phyloP scores from a whole-genome alignment of 2,329 filamentous ascomycete genomes.

The Coniella vitis region DNA sequence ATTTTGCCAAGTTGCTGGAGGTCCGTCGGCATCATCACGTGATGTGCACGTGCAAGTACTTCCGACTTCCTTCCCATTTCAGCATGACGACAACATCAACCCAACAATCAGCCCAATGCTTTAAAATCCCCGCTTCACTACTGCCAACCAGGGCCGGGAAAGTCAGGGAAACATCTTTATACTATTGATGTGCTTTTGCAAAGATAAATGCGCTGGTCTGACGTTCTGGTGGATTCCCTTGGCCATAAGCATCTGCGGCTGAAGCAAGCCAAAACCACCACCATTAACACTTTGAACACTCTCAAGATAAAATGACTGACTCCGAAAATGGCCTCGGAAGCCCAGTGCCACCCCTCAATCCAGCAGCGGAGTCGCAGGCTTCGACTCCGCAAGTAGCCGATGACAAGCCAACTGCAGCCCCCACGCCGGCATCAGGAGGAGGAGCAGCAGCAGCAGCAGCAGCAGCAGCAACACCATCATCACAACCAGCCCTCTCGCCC shows the following conservation, averaged over 20 bases:
- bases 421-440: background rate
- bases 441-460: background rate
- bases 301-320: background rate
- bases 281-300: too few relatives aligned
- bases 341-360: background rate
- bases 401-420: background rate
- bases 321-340: background rate
- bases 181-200: too few relatives aligned
- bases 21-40: constrained; percentile 3
- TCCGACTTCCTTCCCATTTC: background rate
- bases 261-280: too few relatives aligned
- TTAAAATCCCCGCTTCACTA: background rate
- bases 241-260: too few relatives aligned
- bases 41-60: constrained; percentile 11
- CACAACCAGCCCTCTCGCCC: background rate
- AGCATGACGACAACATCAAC: background rate
- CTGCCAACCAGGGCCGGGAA: too few relatives aligned
- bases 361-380: background rate
- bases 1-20: background rate
- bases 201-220: too few relatives aligned
- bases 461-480: background rate
- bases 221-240: too few relatives aligned
- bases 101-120: background rate
- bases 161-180: too few relatives aligned
- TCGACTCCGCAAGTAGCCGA: background rate